These are phyloP conservation scores for Deinandra increscens DNA, from an alignment of 129 eudicot species.

Conservation along the genomic window DNA sequence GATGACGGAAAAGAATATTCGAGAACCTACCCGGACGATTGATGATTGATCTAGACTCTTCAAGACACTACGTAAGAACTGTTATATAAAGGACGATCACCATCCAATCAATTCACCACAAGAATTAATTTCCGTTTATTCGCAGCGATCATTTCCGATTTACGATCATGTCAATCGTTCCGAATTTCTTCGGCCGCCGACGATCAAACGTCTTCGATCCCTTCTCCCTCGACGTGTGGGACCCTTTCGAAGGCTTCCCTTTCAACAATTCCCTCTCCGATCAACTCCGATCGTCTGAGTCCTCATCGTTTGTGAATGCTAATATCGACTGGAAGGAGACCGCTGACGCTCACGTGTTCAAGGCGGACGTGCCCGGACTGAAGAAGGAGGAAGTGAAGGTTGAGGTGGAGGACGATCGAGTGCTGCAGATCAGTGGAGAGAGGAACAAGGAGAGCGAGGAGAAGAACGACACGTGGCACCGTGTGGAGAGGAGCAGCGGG, in stretches of 20 bases:
- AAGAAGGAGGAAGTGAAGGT: too few species aligned
- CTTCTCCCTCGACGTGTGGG: conserved; percentile 35
- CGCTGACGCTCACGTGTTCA: conserved; percentile 23
- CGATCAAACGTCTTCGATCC: conserved; percentile 29
- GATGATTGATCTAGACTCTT: too few species aligned
- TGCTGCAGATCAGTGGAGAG: conserved; percentile 37
- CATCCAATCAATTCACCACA: too few species aligned
- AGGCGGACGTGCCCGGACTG: too few species aligned
- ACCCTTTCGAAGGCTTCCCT: conserved; percentile 27
- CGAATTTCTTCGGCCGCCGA: conserved; percentile 29
- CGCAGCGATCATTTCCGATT: neutral
- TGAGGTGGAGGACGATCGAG: too few species aligned
- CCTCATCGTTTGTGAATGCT: neutral
- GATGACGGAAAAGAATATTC: too few species aligned
- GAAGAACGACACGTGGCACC: conserved; percentile 31
- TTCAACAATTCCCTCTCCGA: conserved; percentile 23
- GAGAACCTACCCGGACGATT: too few species aligned
- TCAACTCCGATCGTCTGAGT: conserved; percentile 5
- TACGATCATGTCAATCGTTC: conserved; percentile 31
- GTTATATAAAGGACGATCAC: too few species aligned
- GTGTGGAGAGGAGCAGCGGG: conserved; percentile 36
- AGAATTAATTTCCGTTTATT: too few species aligned
- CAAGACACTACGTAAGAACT: too few species aligned
- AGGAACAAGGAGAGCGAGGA: conserved; percentile 29
- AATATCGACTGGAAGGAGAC: conserved; percentile 37